These are phyloP conservation scores for Harrya chromipes DNA, from an alignment of 768 basidiomycete species.

Conservation along the genomic window DNA sequence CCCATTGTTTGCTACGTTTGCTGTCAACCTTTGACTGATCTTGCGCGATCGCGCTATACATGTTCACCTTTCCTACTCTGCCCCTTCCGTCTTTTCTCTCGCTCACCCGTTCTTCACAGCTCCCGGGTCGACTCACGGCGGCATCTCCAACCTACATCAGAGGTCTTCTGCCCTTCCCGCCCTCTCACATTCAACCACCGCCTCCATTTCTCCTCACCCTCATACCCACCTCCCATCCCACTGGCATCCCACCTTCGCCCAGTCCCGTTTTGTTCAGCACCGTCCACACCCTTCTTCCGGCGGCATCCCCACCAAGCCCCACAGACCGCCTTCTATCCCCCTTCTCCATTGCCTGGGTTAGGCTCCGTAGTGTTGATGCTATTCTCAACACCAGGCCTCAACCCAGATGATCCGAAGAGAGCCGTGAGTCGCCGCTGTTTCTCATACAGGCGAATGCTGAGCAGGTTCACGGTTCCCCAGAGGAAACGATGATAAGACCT, in stretches of 20 bases:
- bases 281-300: neutral
- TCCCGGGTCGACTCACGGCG: conserved; percentile 1
- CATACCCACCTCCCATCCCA: no score
- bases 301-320: neutral
- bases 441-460: conserved; percentile 15
- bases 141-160: neutral
- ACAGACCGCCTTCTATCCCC: neutral
- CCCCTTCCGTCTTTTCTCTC: neutral
- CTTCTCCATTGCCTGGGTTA: conserved; percentile 53
- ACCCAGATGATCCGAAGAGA: conserved; percentile 25
- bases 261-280: neutral
- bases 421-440: conserved; percentile 25
- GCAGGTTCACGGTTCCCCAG: conserved; percentile 11
- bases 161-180: neutral
- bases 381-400: conserved; percentile 47
- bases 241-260: conserved; percentile 4
- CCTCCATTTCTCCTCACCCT: neutral
- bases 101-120: conserved; percentile 12
- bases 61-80: neutral
- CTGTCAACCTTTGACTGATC: conserved; percentile 12
- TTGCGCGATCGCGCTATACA: conserved; percentile 7
- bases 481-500: conserved; percentile 13
- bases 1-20: conserved; percentile 5
- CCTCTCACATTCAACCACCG: neutral
- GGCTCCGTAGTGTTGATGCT: conserved; percentile 57